Evolutionary conservation across 768 basidiomycete genomes (phyloP).

Genomic region (Agaricus blazei): DNA sequence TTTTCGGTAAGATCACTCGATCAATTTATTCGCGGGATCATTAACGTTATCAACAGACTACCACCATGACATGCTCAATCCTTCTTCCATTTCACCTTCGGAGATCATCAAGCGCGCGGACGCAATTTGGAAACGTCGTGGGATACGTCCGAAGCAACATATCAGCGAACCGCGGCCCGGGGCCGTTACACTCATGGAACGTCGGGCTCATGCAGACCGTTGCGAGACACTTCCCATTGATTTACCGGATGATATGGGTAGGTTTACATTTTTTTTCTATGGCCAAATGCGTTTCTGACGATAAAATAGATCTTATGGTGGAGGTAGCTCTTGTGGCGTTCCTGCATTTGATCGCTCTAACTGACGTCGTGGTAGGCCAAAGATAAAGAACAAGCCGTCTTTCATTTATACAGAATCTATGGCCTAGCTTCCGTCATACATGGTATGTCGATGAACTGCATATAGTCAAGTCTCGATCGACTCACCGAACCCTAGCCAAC

Average conservation of each 20-base stretch:
- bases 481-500: slow-evolving; percentile 25
- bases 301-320: slow-evolving; percentile 73
- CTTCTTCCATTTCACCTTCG: slow-evolving; percentile 52
- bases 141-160: slow-evolving; percentile 90
- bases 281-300: neutral
- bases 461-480: neutral
- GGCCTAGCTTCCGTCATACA: slow-evolving; percentile 58
- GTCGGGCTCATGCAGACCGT: slow-evolving; percentile 82
- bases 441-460: slow-evolving; percentile 29
- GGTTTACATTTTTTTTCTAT: slow-evolving; percentile 14
- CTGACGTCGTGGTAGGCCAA: slow-evolving; percentile 46
- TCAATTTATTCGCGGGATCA: neutral
- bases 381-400: slow-evolving; percentile 91
- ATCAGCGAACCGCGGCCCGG: slow-evolving; percentile 87
- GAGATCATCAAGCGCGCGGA: slow-evolving; percentile 73
- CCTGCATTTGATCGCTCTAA: slow-evolving; percentile 4
- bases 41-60: slow-evolving; percentile 42
- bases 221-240: slow-evolving; percentile 63
- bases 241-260: slow-evolving; percentile 65
- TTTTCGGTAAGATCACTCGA: slow-evolving; percentile 40
- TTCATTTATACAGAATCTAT: slow-evolving; percentile 80
- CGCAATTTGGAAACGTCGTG: slow-evolving; percentile 66
- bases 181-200: slow-evolving; percentile 78
- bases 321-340: slow-evolving; percentile 34
- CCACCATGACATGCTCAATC: slow-evolving; percentile 75